phyloP scores from a whole-genome alignment of 2,329 filamentous ascomycete species.

The Colletotrichum echinochloae region DNA sequence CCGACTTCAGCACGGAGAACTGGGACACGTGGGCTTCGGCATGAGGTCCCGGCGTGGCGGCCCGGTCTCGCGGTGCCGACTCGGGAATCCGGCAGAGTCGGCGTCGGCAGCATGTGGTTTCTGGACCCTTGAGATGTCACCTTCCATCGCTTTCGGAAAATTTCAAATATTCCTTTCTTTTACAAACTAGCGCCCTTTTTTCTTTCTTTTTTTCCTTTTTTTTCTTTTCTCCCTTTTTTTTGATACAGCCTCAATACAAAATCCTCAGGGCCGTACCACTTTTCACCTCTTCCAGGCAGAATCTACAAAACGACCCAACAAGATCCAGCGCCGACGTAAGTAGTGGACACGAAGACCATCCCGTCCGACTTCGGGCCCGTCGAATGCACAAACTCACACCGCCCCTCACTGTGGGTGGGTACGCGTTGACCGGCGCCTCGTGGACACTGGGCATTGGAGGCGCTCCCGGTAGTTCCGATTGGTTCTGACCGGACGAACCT shows the following conservation, averaged over 20 bases:
- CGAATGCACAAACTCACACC: too few species aligned
- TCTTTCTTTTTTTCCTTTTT: too few species aligned
- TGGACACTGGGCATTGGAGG: constrained; percentile 12
- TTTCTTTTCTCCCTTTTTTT: too few species aligned
- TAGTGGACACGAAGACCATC: too few species aligned
- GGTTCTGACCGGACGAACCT: constrained; percentile 15
- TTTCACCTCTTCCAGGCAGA: not conserved
- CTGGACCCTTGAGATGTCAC: not conserved
- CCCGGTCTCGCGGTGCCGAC: too few species aligned
- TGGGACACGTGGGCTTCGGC: constrained; percentile 33
- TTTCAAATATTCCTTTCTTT: not conserved
- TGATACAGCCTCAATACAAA: not conserved
- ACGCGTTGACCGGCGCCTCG: constrained; percentile 15
- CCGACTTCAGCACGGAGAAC: constrained; percentile 40
- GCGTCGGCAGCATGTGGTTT: too few species aligned
- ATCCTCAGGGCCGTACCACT: not conserved
- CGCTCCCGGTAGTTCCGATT: constrained; percentile 22
- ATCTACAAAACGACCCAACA: not conserved
- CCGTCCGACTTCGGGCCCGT: too few species aligned
- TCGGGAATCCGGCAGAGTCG: not conserved
- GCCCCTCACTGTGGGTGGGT: constrained; percentile 9
- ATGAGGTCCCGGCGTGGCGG: not conserved
- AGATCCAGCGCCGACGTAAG: too few species aligned
- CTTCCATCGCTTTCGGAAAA: too few species aligned
- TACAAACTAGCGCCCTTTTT: not conserved